These are phyloP conservation scores for Ophiostoma quercus DNA, from an alignment of 2,329 filamentous ascomycete genomes.

Conservation along the genomic window DNA sequence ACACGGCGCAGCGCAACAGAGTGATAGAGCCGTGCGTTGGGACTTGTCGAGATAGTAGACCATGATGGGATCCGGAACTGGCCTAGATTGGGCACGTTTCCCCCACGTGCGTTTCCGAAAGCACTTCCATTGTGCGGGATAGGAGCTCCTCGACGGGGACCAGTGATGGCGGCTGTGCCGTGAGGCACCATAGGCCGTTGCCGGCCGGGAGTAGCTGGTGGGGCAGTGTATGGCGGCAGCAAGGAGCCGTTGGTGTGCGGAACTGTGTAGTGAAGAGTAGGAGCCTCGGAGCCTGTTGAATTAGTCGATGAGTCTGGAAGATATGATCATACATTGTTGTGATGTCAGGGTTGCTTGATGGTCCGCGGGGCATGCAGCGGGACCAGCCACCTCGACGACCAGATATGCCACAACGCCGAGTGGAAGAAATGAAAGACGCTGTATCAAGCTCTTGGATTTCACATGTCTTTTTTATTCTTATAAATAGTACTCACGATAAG, in stretches of 20 bases:
- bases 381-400: too few species aligned
- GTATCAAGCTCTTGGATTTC: neutral
- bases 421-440: neutral
- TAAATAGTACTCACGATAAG: constrained; percentile 50
- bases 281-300: constrained; percentile 55
- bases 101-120: constrained; percentile 18
- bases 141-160: constrained; percentile 17
- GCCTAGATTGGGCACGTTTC: constrained; percentile 41
- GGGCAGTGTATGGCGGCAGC: constrained; percentile 49
- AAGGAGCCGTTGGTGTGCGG: constrained; percentile 38
- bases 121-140: neutral
- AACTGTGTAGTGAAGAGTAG: constrained; percentile 57
- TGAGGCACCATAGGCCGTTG: constrained; percentile 19
- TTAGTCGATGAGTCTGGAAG: neutral
- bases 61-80: constrained; percentile 56
- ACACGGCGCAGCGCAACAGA: constrained; percentile 60
- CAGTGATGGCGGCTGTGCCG: neutral
- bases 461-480: neutral
- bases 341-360: too few species aligned
- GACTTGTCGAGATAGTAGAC: constrained; percentile 51
- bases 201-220: constrained; percentile 24
- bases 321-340: neutral
- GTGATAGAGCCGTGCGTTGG: constrained; percentile 56
- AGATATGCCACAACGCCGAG: neutral
- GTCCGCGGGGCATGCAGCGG: too few species aligned